Base-by-base conservation (phyloP, 148 eudicot genomes). In the Amaranthus hypochondriacus region DNA sequence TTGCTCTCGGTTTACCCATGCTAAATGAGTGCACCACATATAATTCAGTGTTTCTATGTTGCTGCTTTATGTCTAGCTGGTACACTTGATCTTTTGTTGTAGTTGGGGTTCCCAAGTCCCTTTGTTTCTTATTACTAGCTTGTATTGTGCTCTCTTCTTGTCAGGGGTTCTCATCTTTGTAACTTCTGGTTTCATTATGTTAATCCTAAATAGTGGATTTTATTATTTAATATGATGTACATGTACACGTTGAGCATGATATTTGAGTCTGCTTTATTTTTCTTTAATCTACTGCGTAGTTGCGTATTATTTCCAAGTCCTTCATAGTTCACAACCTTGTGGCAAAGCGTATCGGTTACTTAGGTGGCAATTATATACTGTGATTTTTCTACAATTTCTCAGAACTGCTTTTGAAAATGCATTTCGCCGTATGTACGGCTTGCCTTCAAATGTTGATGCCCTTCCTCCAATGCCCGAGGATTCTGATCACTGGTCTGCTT, bases 401-500 rank as follows among this genome's bases (percentile, higher is more conserved):
- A 95, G 99, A 85, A 90, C 75, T 73, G 87, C 88, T 15, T 95
- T 95, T 84, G 87, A 86, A 84, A 82, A 83, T 78, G 89, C 97
- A 55, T 95, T 95, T 73, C 89, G 92, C n/a, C 80, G 9, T 66
- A 92, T 95, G 99, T 90, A 95, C 86, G 90, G 83, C 52, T 86
- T 95, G 84, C 92, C 99, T 61, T 72, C 83, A 74, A 83, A 79
- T 73, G 75, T 85, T 68, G 94, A 89, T 76, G 96, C 91, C 68
- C 99, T 95, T 80, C 99, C 97, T 48, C 99, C 97, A 68, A 92
- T 95, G 97, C 97, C 99, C 53, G 90, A 89, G 72, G 97, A 86
- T 82, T 93, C 90, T 55, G 97, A 90, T 72, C 88, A 80, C 77
- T 95, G 99, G 99, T 87, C 92, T 74, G 88, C 96, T 49, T 79